Percentiles rank a stretch among this genome's conserved stretches.
Evolutionary conservation across 768 basidiomycete species (phyloP).

Genomic region (Leccinum truebloodii): DNA sequence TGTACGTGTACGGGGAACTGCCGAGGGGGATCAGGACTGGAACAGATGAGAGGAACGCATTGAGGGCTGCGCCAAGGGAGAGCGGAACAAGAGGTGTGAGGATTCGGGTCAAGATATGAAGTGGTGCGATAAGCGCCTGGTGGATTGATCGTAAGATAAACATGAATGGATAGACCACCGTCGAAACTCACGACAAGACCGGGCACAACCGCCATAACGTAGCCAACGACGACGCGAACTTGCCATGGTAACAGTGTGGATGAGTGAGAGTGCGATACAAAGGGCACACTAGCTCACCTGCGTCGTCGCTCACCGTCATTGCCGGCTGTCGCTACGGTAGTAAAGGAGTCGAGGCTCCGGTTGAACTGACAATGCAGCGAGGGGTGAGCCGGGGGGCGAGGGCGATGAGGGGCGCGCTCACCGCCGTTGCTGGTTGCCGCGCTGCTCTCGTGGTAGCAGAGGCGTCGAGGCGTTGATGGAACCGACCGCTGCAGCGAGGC

Average conservation of each 20-base stretch:
- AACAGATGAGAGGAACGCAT: slow-evolving; percentile 18
- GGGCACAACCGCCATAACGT: slow-evolving; percentile 19
- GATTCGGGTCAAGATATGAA: slow-evolving; percentile 74
- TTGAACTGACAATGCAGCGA: too few species aligned
- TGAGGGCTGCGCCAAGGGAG: slow-evolving; percentile 52
- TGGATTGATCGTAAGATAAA: slow-evolving; percentile 4
- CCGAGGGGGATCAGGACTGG: slow-evolving; percentile 27
- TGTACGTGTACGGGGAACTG: slow-evolving; percentile 64
- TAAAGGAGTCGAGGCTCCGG: too few species aligned
- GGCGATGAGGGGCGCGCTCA: too few species aligned
- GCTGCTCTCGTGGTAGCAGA: too few species aligned
- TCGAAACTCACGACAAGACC: slow-evolving; percentile 23
- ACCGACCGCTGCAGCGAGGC: too few species aligned
- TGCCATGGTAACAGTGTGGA: not conserved
- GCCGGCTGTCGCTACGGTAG: too few species aligned
- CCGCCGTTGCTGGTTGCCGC: too few species aligned
- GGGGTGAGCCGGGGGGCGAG: too few species aligned
- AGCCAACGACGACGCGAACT: slow-evolving; percentile 21
- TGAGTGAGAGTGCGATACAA: not conserved
- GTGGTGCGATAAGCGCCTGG: slow-evolving; percentile 64
- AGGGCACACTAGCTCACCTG: slow-evolving; percentile 11
- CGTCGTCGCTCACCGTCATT: too few species aligned
- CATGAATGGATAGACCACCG: not conserved
- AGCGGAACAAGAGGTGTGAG: slow-evolving; percentile 74
- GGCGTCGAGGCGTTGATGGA: too few species aligned